A percentile compares a stretch with the other conserved stretches of the same genome.
phyloP scores from a whole-genome alignment of 257 asterid species.

The Oldenlandia corymbosa region DNA sequence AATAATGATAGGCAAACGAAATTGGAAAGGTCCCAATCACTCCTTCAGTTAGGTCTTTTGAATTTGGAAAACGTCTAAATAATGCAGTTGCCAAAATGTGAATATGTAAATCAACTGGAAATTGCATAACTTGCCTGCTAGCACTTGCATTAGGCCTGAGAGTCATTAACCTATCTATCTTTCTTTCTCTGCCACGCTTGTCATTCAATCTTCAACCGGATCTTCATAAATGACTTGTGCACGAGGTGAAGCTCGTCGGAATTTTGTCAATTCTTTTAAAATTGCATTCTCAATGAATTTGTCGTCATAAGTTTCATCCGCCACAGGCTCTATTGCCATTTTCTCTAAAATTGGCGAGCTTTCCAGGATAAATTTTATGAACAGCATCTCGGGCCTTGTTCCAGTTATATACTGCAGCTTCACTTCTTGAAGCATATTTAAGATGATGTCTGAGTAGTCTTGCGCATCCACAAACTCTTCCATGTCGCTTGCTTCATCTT shows the following conservation, averaged over 20 bases:
- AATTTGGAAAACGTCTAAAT: too few species aligned
- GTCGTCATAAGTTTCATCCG: not conserved
- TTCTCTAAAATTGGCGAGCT: conserved; percentile 15
- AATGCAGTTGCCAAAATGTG: too few species aligned
- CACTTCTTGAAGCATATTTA: conserved; percentile 18
- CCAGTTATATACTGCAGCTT: not conserved
- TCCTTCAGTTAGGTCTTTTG: too few species aligned
- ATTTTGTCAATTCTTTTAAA: not conserved
- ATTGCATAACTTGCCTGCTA: not conserved
- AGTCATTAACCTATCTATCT: not conserved
- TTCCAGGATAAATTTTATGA: conserved; percentile 13
- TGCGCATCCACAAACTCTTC: not conserved
- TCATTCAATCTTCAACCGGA: conserved; percentile 6
- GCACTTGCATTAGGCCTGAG: not conserved
- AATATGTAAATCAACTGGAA: not conserved
- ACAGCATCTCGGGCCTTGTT: conserved; percentile 7
- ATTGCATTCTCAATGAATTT: not conserved
- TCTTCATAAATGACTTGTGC: conserved; percentile 10
- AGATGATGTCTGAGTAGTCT: conserved; percentile 5
- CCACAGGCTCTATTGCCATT: conserved; percentile 1
- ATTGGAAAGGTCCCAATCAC: too few species aligned
- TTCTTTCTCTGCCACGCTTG: not conserved
- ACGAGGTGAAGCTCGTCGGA: conserved; percentile 9
- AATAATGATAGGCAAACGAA: too few species aligned
- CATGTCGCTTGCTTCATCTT: not conserved